These are phyloP conservation scores for Solanum hybrid DNA, from an alignment of 305 asterid genomes.

Conservation along the genomic window DNA sequence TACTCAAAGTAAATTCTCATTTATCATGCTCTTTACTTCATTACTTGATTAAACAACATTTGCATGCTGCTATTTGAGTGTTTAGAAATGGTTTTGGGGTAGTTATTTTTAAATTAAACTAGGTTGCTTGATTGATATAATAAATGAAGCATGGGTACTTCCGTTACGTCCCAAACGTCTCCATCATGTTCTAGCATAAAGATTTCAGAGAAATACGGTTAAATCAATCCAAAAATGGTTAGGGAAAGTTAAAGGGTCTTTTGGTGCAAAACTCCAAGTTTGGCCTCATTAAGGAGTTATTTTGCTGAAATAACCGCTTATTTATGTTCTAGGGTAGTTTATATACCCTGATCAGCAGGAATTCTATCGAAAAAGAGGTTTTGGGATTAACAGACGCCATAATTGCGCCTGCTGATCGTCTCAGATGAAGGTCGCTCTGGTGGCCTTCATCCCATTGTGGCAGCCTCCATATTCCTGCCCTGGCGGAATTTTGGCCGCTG, in stretches of 20 bases:
- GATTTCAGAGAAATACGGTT: not conserved
- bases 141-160: not conserved
- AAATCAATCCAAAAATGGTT: no score
- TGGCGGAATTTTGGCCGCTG: no score
- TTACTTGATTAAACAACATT: not conserved
- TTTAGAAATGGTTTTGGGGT: not conserved
- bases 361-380: no score
- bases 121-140: not conserved
- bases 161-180: not conserved
- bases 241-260: not conserved
- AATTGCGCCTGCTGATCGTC: no score
- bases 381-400: no score
- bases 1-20: not conserved
- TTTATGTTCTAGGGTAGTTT: no score
- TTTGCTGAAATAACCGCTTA: no score
- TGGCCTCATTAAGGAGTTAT: not conserved
- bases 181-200: not conserved
- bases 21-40: not conserved
- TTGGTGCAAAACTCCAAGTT: not conserved
- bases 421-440: no score
- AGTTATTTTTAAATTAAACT: not conserved
- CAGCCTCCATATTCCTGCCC: no score
- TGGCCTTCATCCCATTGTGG: no score
- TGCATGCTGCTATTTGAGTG: not conserved
- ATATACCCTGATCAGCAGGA: no score